phyloP scores from a whole-genome alignment of 2,329 filamentous ascomycete genomes.

The Penicillium verrucosum region DNA sequence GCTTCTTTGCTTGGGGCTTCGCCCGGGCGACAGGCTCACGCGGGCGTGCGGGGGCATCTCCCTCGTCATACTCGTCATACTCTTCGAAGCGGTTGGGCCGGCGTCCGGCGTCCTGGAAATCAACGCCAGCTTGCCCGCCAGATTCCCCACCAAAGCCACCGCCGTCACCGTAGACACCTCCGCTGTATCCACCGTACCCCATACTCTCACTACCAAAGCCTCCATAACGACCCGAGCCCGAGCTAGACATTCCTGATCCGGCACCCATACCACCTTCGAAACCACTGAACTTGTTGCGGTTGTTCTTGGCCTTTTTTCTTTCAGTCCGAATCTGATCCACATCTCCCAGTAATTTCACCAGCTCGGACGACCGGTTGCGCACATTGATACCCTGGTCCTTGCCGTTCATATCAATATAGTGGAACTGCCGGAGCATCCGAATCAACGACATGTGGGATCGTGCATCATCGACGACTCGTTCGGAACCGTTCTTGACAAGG shows the following conservation, averaged over 20 bases:
- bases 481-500: slow-evolving; percentile 95
- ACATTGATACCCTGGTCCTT: slow-evolving; percentile 99
- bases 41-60: slow-evolving; percentile 53
- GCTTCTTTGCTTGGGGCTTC: slow-evolving; percentile 56
- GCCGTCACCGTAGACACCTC: slow-evolving; percentile 63
- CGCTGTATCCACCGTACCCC: slow-evolving; percentile 64
- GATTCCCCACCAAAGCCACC: slow-evolving; percentile 24
- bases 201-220: slow-evolving; percentile 82
- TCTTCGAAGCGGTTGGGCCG: slow-evolving; percentile 83
- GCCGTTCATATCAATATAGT: slow-evolving; percentile 92
- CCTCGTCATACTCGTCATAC: slow-evolving; percentile 95
- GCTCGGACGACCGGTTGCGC: slow-evolving; percentile 90
- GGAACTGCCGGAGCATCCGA: slow-evolving; percentile 98
- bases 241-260: slow-evolving; percentile 55
- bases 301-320: slow-evolving; percentile 82
- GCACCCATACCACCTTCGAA: slow-evolving; percentile 75
- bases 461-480: slow-evolving; percentile 95
- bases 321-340: slow-evolving; percentile 54
- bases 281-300: slow-evolving; percentile 92
- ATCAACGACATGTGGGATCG: slow-evolving; percentile 90
- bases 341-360: slow-evolving; percentile 88
- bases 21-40: slow-evolving; percentile 46
- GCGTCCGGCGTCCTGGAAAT: slow-evolving; percentile 63
- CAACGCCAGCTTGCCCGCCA: slow-evolving; percentile 32
- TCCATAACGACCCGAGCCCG: slow-evolving; percentile 66